Evolutionary conservation across 2,329 filamentous ascomycete genomes (phyloP).

Genomic region (Cercospora zeae-maydis): DNA sequence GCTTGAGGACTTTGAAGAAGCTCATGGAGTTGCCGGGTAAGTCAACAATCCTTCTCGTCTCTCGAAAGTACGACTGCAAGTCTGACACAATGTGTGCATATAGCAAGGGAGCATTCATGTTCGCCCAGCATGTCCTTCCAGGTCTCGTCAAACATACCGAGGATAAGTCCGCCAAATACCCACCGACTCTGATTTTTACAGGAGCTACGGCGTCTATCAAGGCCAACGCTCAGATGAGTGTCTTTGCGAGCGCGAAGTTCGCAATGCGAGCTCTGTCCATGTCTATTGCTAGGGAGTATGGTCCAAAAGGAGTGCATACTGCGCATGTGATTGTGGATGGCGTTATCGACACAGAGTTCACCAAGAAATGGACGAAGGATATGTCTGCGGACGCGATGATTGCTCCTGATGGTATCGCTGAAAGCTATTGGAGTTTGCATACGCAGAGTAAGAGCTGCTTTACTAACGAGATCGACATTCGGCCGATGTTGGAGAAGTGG

Average conservation of each 20-base stretch:
- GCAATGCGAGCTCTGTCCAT: conserved; percentile 69
- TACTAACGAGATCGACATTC: conserved; percentile 73
- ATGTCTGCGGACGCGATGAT: conserved; percentile 62
- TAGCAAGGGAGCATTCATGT: conserved; percentile 67
- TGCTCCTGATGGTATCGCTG: conserved; percentile 75
- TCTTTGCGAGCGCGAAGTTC: conserved; percentile 76
- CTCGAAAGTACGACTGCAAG: not conserved
- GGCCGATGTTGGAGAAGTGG: conserved; percentile 79
- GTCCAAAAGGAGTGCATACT: conserved; percentile 76
- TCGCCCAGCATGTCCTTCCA: conserved; percentile 68
- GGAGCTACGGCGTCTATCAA: conserved; percentile 76
- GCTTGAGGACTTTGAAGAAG: conserved; percentile 52
- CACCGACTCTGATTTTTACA: conserved; percentile 76
- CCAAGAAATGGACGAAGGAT: conserved; percentile 55
- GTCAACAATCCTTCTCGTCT: conserved; percentile 15
- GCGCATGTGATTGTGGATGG: conserved; percentile 72
- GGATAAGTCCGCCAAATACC: conserved; percentile 50
- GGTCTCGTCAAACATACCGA: conserved; percentile 60
- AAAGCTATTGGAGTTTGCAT: conserved; percentile 79
- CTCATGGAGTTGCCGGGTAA: conserved; percentile 49
- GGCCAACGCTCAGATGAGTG: conserved; percentile 62
- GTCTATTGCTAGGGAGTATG: conserved; percentile 75
- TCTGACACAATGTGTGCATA: not conserved
- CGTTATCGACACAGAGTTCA: conserved; percentile 72
- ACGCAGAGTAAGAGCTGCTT: conserved; percentile 74